A percentile compares a stretch with the other conserved stretches of the same genome.
These are phyloP conservation scores for Petunia axillaris DNA, from an alignment of 257 asterid genomes.

Conservation along the genomic window DNA sequence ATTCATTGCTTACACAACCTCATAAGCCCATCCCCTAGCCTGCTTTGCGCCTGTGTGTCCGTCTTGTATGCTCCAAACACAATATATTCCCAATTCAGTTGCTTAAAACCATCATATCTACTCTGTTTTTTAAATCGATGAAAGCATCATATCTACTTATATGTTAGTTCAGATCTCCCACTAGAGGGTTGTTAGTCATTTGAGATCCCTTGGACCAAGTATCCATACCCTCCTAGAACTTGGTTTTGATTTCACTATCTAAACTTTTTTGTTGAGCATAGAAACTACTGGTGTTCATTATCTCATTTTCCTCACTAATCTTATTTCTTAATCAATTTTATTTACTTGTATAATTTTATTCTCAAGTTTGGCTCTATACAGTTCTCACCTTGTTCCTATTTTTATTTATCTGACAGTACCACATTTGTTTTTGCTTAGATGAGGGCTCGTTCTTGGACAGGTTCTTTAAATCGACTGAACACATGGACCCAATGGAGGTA, in stretches of 20 bases:
- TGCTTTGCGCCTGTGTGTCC: too few species aligned
- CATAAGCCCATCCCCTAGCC: too few species aligned
- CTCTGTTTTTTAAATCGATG: background rate
- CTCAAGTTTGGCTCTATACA: slow-evolving; percentile 12
- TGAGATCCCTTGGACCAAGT: background rate
- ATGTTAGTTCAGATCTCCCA: background rate
- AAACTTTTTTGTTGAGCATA: background rate
- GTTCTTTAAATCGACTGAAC: slow-evolving; percentile 76
- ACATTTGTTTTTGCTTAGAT: slow-evolving; percentile 37
- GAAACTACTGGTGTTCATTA: background rate
- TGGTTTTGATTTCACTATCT: slow-evolving; percentile 13
- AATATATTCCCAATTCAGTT: background rate
- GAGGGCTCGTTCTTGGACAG: slow-evolving; percentile 87
- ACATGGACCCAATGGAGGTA: slow-evolving; percentile 80
- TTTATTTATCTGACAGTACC: background rate
- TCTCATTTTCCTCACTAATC: slow-evolving; percentile 3
- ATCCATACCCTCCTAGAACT: background rate
- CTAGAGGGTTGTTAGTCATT: background rate
- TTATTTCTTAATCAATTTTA: slow-evolving; percentile 14
- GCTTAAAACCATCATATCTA: background rate
- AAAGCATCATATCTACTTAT: background rate
- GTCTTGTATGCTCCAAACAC: too few species aligned
- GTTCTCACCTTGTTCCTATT: background rate
- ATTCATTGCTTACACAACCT: too few species aligned
- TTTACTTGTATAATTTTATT: background rate